Evolutionary conservation across 2,329 filamentous ascomycete species (phyloP).

Genomic region (Shiraia sp.): DNA sequence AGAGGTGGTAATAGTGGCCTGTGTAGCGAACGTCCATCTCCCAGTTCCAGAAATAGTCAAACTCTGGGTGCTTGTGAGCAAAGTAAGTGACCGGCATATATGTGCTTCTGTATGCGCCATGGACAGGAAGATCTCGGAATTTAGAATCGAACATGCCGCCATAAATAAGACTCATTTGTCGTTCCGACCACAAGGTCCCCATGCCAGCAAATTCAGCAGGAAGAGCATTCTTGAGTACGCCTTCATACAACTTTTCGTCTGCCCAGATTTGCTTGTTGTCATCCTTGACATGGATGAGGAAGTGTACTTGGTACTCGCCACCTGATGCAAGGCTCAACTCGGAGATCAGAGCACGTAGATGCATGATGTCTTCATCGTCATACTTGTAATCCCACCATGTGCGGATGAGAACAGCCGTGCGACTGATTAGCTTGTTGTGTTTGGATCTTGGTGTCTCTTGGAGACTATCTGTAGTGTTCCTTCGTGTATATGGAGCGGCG

Average conservation of each 20-base stretch:
- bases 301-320: constrained; percentile 80
- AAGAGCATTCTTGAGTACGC: constrained; percentile 58
- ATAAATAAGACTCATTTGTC: constrained; percentile 60
- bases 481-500: constrained; percentile 3
- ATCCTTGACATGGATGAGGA: constrained; percentile 83
- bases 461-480: constrained; percentile 15
- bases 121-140: constrained; percentile 66
- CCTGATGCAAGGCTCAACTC: constrained; percentile 78
- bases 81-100: constrained; percentile 97
- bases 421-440: constrained; percentile 49
- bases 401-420: constrained; percentile 79
- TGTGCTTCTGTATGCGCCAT: constrained; percentile 72
- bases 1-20: constrained; percentile 83
- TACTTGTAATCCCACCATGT: constrained; percentile 82
- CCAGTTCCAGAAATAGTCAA: constrained; percentile 93
- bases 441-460: constrained; percentile 23
- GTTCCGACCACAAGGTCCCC: constrained; percentile 58
- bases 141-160: constrained; percentile 54
- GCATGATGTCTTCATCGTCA: constrained; percentile 78
- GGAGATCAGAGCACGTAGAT: constrained; percentile 77
- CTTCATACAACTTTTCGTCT: constrained; percentile 72
- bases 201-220: constrained; percentile 56
- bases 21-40: constrained; percentile 93
- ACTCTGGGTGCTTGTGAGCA: constrained; percentile 83
- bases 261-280: constrained; percentile 79